Conservation (phyloP, 2,329 filamentous ascomycete genomes). For the Rutstroemia sp. region DNA sequence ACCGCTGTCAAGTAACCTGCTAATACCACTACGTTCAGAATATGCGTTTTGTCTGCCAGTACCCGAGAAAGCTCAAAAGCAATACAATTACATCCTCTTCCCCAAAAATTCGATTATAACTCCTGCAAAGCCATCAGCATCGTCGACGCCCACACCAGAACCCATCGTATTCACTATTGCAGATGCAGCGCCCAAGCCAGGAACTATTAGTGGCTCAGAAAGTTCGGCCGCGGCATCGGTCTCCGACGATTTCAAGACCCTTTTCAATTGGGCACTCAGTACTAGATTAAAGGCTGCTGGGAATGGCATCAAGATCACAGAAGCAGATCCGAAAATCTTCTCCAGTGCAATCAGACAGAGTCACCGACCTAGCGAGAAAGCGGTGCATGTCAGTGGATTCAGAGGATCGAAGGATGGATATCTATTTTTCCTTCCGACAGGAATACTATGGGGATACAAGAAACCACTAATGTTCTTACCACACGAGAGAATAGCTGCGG, state of each 20-base stretch:
- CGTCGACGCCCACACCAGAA: slow-evolving; percentile 36
- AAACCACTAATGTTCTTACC: slow-evolving; percentile 61
- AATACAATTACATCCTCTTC: slow-evolving; percentile 59
- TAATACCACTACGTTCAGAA: slow-evolving; percentile 35
- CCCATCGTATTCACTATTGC: slow-evolving; percentile 59
- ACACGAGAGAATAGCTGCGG: slow-evolving; percentile 49
- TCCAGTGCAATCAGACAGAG: slow-evolving; percentile 48
- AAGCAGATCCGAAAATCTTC: slow-evolving; percentile 49
- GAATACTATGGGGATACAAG: slow-evolving; percentile 64
- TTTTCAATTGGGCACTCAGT: slow-evolving; percentile 55
- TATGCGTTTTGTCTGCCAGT: slow-evolving; percentile 57
- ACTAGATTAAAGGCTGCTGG: slow-evolving; percentile 43
- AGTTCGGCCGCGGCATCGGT: slow-evolving; percentile 43
- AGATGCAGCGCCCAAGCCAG: slow-evolving; percentile 51
- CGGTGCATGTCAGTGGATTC: slow-evolving; percentile 59
- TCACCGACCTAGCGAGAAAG: slow-evolving; percentile 51
- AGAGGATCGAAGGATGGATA: slow-evolving; percentile 62
- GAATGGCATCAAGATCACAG: slow-evolving; percentile 40
- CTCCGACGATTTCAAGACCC: slow-evolving; percentile 49
- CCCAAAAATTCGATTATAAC: slow-evolving; percentile 46
- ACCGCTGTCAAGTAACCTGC: neutral
- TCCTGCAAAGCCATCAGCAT: slow-evolving; percentile 37
- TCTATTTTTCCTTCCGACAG: slow-evolving; percentile 58
- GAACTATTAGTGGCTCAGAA: slow-evolving; percentile 45
- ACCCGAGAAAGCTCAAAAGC: slow-evolving; percentile 56